Evolutionary conservation across 306 rosid genomes (phyloP).

Genomic region (Castanea crenata): DNA sequence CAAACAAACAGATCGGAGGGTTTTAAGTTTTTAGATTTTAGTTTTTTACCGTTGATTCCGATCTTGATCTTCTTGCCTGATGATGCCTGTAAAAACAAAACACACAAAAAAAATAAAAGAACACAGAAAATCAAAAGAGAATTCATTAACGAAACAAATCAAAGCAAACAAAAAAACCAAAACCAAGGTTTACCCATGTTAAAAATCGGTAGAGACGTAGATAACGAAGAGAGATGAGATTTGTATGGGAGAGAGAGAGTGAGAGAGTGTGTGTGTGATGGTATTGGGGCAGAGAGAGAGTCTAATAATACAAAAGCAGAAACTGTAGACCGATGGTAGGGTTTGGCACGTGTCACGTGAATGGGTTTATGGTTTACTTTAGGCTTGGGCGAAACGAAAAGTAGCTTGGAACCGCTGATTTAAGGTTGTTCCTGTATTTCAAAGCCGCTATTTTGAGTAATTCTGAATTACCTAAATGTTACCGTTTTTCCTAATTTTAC

Average conservation of each 20-base stretch:
- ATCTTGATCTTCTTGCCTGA: conserved; percentile 74
- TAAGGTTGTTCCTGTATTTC: conserved; percentile 1
- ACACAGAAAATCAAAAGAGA: not conserved
- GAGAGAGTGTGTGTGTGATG: not conserved
- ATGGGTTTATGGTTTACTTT: not conserved
- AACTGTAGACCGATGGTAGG: not conserved
- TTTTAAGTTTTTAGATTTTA: too few species aligned
- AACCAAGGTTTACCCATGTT: conserved; percentile 36
- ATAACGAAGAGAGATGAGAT: not conserved
- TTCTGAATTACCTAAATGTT: too few species aligned
- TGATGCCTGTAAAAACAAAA: conserved; percentile 28
- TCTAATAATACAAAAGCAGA: too few species aligned
- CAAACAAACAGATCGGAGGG: not conserved
- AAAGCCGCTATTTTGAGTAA: conserved; percentile 25
- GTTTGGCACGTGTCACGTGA: conserved; percentile 25
- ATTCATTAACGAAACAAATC: too few species aligned
- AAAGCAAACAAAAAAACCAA: not conserved
- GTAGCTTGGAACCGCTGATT: conserved; percentile 28
- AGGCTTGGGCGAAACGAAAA: conserved; percentile 40
- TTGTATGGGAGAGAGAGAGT: not conserved
- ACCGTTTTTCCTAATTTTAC: too few species aligned
- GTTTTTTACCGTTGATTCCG: conserved; percentile 72
- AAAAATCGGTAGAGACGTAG: not conserved
- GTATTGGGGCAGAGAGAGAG: not conserved
- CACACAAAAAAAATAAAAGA: not conserved